A percentile compares a stretch with the other conserved stretches of the same genome.
Conservation (phyloP, 345 rosid genomes). For the Acer campestre region DNA sequence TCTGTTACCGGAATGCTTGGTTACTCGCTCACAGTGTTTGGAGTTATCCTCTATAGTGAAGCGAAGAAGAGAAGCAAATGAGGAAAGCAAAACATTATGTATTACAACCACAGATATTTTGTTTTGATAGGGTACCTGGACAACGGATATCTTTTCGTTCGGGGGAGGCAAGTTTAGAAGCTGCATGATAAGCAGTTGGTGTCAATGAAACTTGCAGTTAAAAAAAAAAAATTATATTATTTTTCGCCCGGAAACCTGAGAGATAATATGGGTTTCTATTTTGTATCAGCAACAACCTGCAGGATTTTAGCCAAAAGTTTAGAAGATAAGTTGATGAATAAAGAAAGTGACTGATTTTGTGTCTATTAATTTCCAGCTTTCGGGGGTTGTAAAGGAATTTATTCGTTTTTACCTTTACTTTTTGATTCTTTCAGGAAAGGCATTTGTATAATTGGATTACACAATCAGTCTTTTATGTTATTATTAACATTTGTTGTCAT, state of each 20-base stretch:
- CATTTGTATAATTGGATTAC: constrained; percentile 41
- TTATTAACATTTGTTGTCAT: constrained; percentile 55
- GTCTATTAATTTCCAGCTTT: constrained; percentile 32
- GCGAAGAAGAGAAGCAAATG: constrained; percentile 94
- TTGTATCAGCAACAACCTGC: constrained; percentile 47
- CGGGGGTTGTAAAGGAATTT: constrained; percentile 40
- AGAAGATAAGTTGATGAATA: constrained; percentile 34
- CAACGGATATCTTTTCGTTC: constrained; percentile 18
- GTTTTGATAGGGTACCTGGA: constrained; percentile 24
- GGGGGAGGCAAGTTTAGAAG: constrained; percentile 21
- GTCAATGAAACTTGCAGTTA: constrained; percentile 3
- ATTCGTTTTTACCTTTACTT: constrained; percentile 28
- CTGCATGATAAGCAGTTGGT: constrained; percentile 20
- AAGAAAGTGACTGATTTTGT: constrained; percentile 33
- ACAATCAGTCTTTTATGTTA: constrained; percentile 33
- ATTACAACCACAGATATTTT: constrained; percentile 18
- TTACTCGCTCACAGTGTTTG: constrained; percentile 83
- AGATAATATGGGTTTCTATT: constrained; percentile 30
- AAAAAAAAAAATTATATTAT: constrained; percentile 21
- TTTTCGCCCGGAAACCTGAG: constrained; percentile 35
- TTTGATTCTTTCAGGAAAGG: constrained; percentile 46
- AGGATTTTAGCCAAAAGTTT: constrained; percentile 37
- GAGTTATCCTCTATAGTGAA: constrained; percentile 95
- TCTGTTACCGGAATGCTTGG: constrained; percentile 99
- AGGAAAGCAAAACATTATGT: constrained; percentile 15